Evolutionary conservation across 768 basidiomycete species (phyloP), one percentile per base, ranked within the genome.

Genomic region (Trametes coccinea): DNA sequence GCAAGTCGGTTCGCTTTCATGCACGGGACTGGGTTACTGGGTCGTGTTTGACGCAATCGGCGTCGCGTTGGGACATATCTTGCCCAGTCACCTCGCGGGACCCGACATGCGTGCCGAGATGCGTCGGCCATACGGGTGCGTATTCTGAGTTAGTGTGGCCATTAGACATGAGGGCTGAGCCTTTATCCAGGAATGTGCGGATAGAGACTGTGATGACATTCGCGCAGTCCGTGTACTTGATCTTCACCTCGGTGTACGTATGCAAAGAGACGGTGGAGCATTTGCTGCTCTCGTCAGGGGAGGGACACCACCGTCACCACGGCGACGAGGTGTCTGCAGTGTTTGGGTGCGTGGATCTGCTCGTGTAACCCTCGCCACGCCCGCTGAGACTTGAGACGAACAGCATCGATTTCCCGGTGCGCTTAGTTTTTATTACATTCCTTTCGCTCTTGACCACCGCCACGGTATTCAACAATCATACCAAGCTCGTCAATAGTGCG

Each of bases 261-360:
- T 95, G 93, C 69, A 98, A 99, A 71, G 97, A 99, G 80, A 91
- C 95, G 0, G 80, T 98, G 4, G 96, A 99, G 75, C 95, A 96
- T 75, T 74, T 97, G 43, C 72, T 99, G 14, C 79, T 98, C 45
- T 86, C 87, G 49, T 82, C 84, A 6, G 90, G 85, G 16, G 79
- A 82, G 59, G 81, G 79, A 48, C 83, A 85, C 60, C 89, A 90
- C 67, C 90, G 91, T 67, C 88, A 89, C 69, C 81, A 84, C 41
- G 86, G 88, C 9, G 82, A 84, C 63, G 81, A 79, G 59, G 74
- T 72, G 10, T 67, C 78, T 27, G 75, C 77, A 41, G 68, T 73
- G 1, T 67, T 75, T 29, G 80, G 80, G 80, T 81, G 31, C 59
- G 80, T 74, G 16, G 3, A 33, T 11, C 14, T 58, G 3, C 53